Conservation (phyloP, 495 filamentous ascomycete species). For the Aspergillus baeticus region DNA sequence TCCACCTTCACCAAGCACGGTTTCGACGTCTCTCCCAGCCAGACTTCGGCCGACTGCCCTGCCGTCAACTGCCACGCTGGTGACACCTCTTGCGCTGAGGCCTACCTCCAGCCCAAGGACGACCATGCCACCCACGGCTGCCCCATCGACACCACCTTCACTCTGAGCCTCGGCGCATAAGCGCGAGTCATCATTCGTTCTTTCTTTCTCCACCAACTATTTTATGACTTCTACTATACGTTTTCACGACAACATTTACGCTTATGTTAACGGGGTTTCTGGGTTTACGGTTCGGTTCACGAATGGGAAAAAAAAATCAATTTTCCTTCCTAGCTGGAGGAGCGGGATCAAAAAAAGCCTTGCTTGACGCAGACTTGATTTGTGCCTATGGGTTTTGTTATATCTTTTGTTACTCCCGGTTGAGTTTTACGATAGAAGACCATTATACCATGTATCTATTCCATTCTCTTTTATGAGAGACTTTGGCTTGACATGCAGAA, state of each 20-base stretch:
- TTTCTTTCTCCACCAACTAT: background rate
- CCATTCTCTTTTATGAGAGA: no score
- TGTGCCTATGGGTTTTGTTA: background rate
- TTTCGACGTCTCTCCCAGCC: slow-evolving; percentile 37
- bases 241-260: slow-evolving; percentile 5
- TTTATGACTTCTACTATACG: slow-evolving; percentile 1
- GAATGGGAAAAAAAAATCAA: background rate
- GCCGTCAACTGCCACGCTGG: slow-evolving; percentile 39
- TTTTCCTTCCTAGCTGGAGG: background rate
- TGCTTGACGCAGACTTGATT: slow-evolving; percentile 1
- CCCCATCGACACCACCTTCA: slow-evolving; percentile 41
- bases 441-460: slow-evolving; percentile 4
- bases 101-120: slow-evolving; percentile 43
- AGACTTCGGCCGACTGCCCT: slow-evolving; percentile 29
- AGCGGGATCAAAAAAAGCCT: background rate
- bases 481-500: background rate
- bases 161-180: slow-evolving; percentile 37
- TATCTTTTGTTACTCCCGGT: slow-evolving; percentile 1
- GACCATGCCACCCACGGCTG: slow-evolving; percentile 48
- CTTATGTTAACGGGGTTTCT: slow-evolving; percentile 1
- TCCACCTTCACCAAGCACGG: slow-evolving; percentile 43
- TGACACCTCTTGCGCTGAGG: slow-evolving; percentile 36
- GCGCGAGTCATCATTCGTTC: background rate
- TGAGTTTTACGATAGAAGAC: background rate
- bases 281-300: background rate